Conservation (phyloP, 2,329 filamentous ascomycete species). For the Penicillium thymicola region DNA sequence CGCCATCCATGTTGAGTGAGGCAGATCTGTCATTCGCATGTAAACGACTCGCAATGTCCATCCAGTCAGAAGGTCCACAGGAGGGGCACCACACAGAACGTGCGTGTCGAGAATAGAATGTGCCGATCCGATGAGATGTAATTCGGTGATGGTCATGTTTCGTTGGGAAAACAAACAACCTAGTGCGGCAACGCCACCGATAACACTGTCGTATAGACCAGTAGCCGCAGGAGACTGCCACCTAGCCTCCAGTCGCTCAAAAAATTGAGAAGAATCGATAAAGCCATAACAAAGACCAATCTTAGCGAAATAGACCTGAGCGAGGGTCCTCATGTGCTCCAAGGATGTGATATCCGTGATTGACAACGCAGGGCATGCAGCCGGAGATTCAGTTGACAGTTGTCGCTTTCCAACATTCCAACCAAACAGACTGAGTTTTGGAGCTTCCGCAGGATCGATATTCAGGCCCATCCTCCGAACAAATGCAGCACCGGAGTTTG, state of each 20-base stretch:
- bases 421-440: slow-evolving; percentile 52
- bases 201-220: slow-evolving; percentile 44
- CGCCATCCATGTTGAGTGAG: slow-evolving; percentile 45
- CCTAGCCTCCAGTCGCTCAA: slow-evolving; percentile 20
- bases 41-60: slow-evolving; percentile 54
- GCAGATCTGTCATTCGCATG: slow-evolving; percentile 51
- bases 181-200: slow-evolving; percentile 53
- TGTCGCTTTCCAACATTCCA: slow-evolving; percentile 49
- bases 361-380: slow-evolving; percentile 14
- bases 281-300: slow-evolving; percentile 54
- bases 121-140: slow-evolving; percentile 48
- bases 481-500: slow-evolving; percentile 56
- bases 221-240: slow-evolving; percentile 21
- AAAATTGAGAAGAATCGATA: slow-evolving; percentile 30
- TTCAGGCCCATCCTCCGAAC: slow-evolving; percentile 51
- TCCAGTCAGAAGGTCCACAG: slow-evolving; percentile 27
- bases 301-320: slow-evolving; percentile 50
- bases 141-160: slow-evolving; percentile 42
- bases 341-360: slow-evolving; percentile 48
- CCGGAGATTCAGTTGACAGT: slow-evolving; percentile 12
- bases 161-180: slow-evolving; percentile 51
- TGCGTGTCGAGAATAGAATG: slow-evolving; percentile 42
- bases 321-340: slow-evolving; percentile 46
- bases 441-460: slow-evolving; percentile 52
- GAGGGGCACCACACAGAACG: slow-evolving; percentile 18